Evolutionary conservation across 2,329 filamentous ascomycete genomes (phyloP).

Genomic region (Talaromyces sp.): DNA sequence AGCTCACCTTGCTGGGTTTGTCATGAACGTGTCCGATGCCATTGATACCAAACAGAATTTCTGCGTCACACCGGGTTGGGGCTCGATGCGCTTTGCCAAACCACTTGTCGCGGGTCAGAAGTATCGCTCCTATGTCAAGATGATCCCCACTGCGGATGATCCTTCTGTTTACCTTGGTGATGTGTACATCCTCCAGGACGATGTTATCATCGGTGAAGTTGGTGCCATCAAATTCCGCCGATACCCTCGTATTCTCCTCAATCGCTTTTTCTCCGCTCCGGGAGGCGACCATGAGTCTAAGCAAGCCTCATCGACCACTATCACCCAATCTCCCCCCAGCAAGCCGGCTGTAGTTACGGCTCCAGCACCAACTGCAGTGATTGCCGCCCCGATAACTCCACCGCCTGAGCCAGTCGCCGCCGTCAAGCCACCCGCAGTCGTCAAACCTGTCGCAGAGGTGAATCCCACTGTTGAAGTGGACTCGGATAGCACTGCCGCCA

Average conservation of each 20-base stretch:
- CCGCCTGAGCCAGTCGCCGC: no score
- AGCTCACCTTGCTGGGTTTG: conserved; percentile 38
- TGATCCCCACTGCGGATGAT: conserved; percentile 30
- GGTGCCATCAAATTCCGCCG: conserved; percentile 21
- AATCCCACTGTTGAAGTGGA: no score
- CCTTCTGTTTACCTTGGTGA: conserved; percentile 32
- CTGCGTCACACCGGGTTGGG: conserved; percentile 39
- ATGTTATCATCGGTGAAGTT: conserved; percentile 21
- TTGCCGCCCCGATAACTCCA: no score
- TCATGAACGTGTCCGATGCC: conserved; percentile 38
- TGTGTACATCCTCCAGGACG: conserved; percentile 29
- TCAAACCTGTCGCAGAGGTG: no score
- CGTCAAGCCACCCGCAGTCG: no score
- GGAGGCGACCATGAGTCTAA: conserved; percentile 13
- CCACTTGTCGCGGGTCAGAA: conserved; percentile 26
- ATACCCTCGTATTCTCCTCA: conserved; percentile 22
- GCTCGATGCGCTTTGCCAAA: conserved; percentile 28
- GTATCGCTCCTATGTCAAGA: conserved; percentile 34
- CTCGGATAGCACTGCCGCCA: no score
- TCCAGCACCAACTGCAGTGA: no score
- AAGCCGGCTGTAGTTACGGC: background rate
- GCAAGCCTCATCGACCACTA: background rate
- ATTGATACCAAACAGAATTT: conserved; percentile 31
- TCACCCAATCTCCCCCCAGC: background rate
- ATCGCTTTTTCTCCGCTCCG: conserved; percentile 41